Percentiles rank a stretch among this genome's conserved stretches.
phyloP scores from a whole-genome alignment of 2,329 filamentous ascomycete genomes.

The Cordyceps farinosa region DNA sequence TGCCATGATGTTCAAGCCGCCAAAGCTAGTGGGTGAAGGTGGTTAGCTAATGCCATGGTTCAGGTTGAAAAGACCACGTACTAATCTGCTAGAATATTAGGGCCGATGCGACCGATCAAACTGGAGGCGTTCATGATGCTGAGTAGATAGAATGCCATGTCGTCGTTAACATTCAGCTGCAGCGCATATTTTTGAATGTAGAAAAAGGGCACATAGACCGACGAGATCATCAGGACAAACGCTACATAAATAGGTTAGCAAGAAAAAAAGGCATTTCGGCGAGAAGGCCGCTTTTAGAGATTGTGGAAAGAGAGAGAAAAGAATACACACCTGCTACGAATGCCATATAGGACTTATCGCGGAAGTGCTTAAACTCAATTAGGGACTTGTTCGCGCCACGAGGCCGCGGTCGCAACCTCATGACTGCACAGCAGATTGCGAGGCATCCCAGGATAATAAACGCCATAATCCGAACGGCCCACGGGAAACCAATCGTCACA shows the following conservation, averaged over 20 bases:
- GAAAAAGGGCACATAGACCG: neutral
- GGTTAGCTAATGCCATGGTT: neutral
- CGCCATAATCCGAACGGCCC: constrained; percentile 22
- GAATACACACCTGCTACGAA: no score
- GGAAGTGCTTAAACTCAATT: constrained; percentile 34
- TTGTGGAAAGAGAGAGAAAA: no score
- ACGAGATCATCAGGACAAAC: no score
- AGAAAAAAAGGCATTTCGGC: no score
- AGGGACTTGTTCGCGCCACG: neutral
- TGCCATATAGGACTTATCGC: constrained; percentile 32
- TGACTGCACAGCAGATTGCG: neutral
- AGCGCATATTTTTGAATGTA: neutral
- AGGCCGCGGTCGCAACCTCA: neutral
- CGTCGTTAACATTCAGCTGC: neutral
- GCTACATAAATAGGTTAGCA: neutral
- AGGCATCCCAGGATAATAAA: constrained; percentile 24
- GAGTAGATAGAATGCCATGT: neutral
- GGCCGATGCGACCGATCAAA: constrained; percentile 34
- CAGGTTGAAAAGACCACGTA: constrained; percentile 11
- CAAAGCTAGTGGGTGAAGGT: constrained; percentile 18
- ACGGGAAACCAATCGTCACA: constrained; percentile 29
- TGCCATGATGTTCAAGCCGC: constrained; percentile 34
- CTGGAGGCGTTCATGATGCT: constrained; percentile 34
- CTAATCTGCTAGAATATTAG: constrained; percentile 32
- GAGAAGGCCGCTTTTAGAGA: no score